Evolutionary conservation across 495 filamentous ascomycete genomes (phyloP), one percentile per base, ranked within the genome.

Genomic region (Acidiella bohemica): DNA sequence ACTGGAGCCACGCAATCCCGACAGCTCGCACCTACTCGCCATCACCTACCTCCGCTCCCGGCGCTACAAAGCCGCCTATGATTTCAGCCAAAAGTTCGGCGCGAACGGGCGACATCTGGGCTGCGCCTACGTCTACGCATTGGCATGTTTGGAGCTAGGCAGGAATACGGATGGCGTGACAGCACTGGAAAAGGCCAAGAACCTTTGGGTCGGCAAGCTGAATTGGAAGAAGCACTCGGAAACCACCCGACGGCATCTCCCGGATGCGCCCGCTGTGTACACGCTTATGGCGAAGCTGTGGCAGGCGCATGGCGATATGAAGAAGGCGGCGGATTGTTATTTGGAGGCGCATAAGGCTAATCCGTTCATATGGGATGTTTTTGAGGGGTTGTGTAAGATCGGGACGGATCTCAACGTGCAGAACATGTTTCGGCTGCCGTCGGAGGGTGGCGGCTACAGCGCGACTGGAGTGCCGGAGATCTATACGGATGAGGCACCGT

Each of bases 331-430:
- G 9, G 70, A 81, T 34, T 81, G 73, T 54, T 96, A 85, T 57
- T 82, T 87, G 41, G 82, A 86, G 42, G 78, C 90, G 6, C 64
- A 96, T 36, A 93, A 86, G 58, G 55, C 78, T 26, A 96, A 95
- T 54, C 87, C 90, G 0, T 93, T 96, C 61, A 87, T 93, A 74
- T 96, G 92, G 90, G 90, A 97, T 66, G 92, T 92, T 0, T 95
- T 94, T 57, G 67, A 77, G 14, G 77, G 70, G n/a, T 63, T 97
- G 3, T 81, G 78, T 42, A 72, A 80, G 44, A 68, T 72, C 22
- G 78, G 78, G 24, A 33, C 49, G 13, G 41, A 44, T 17, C 22
- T 36, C 14, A 34, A 47, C 31, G 75, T 86, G 28, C 64, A 75
- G 14, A 93, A 88, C 53, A 81, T 96, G 44, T 97, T 88, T 61